Conservation (phyloP, 2,329 filamentous ascomycete genomes). For the Dothidotthia symphoricarpi region DNA sequence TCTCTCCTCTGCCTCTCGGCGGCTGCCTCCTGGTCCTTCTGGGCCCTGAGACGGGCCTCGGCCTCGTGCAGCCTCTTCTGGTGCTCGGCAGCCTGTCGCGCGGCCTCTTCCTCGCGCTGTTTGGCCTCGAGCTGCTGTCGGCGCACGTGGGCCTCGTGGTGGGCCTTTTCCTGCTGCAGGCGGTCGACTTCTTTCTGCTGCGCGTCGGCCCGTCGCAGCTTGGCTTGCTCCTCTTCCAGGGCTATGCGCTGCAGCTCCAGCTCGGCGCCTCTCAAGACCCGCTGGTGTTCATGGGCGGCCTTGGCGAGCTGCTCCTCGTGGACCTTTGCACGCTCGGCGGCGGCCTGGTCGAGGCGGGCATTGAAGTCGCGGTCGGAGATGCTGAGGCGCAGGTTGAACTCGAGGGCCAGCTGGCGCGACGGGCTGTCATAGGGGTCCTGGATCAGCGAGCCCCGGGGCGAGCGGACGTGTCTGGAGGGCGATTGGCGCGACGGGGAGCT, state of each 20-base stretch:
- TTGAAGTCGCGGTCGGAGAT: conserved; percentile 50
- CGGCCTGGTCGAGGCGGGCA: conserved; percentile 61
- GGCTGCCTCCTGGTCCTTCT: conserved; percentile 32
- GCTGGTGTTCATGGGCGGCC: conserved; percentile 65
- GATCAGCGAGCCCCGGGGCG: conserved; percentile 24
- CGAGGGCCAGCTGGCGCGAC: conserved; percentile 37
- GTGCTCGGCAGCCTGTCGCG: conserved; percentile 27
- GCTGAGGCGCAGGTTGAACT: conserved; percentile 46
- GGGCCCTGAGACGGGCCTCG: conserved; percentile 30
- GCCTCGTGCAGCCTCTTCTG: conserved; percentile 32
- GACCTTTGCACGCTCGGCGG: conserved; percentile 60
- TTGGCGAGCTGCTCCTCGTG: conserved; percentile 66
- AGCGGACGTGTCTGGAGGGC: conserved; percentile 28
- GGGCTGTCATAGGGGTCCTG: conserved; percentile 35
- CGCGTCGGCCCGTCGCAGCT: conserved; percentile 34
- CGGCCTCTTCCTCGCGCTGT: conserved; percentile 33
- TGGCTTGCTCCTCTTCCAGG: conserved; percentile 43
- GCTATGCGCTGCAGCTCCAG: conserved; percentile 52
- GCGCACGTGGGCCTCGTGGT: conserved; percentile 40
- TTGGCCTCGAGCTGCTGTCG: conserved; percentile 36
- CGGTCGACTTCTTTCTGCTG: conserved; percentile 42
- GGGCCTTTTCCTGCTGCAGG: conserved; percentile 47
- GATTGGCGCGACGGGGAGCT: conserved; percentile 35
- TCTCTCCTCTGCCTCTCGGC: conserved; percentile 28
- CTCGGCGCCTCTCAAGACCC: conserved; percentile 58